A percentile compares a stretch with the other conserved stretches of the same genome.
These are phyloP conservation scores for Ascochyta pisi DNA, from an alignment of 2,329 filamentous ascomycete genomes.

Conservation along the genomic window DNA sequence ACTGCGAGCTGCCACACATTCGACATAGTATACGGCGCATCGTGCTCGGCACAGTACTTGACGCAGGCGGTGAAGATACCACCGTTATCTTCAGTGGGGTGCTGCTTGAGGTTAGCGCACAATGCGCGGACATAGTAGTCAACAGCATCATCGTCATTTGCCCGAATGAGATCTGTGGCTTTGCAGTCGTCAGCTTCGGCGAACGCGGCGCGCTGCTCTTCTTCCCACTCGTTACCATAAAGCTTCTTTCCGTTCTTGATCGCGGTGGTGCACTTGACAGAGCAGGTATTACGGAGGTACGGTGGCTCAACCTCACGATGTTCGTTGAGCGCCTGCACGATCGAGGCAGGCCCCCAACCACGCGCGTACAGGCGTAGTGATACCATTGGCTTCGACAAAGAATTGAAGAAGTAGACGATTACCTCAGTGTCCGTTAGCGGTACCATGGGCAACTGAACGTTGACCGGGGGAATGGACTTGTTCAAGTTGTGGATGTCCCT, in stretches of 20 bases:
- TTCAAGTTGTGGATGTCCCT: slow-evolving; percentile 29
- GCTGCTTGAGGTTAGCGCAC: slow-evolving; percentile 22
- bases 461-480: slow-evolving; percentile 21
- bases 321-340: slow-evolving; percentile 30
- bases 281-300: slow-evolving; percentile 40
- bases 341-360: slow-evolving; percentile 31
- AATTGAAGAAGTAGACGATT: slow-evolving; percentile 45
- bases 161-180: slow-evolving; percentile 33
- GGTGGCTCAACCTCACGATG: slow-evolving; percentile 33
- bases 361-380: slow-evolving; percentile 36
- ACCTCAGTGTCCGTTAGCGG: slow-evolving; percentile 41
- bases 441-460: slow-evolving; percentile 26
- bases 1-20: slow-evolving; percentile 24
- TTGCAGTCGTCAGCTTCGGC: slow-evolving; percentile 11
- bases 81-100: slow-evolving; percentile 19
- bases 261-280: slow-evolving; percentile 37
- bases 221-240: slow-evolving; percentile 29
- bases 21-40: slow-evolving; percentile 19
- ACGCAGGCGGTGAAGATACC: slow-evolving; percentile 42
- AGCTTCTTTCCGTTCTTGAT: slow-evolving; percentile 27
- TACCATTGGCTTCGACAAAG: slow-evolving; percentile 28
- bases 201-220: slow-evolving; percentile 8
- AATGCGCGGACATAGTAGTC: slow-evolving; percentile 31
- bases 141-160: not conserved
- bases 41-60: slow-evolving; percentile 28